phyloP scores from a whole-genome alignment of 1,139 yeast genomes.

The Yamadazyma kanchanaburiensis region DNA sequence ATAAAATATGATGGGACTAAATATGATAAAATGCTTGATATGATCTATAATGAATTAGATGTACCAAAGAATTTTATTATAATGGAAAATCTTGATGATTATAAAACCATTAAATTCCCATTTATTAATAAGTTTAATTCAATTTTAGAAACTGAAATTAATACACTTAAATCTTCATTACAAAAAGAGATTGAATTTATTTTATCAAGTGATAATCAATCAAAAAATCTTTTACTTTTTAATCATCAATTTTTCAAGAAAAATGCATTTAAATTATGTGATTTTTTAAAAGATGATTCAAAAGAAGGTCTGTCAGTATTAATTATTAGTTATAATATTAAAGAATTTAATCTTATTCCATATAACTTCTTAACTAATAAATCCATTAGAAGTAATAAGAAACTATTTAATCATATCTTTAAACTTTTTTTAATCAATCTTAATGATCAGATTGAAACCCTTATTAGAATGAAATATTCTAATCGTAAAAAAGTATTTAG shows the following conservation, averaged over 20 bases:
- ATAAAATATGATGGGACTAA: slow-evolving; percentile 6
- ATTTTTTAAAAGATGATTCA: slow-evolving; percentile 12
- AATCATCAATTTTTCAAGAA: slow-evolving; percentile 23
- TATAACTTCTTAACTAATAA: slow-evolving; percentile 27
- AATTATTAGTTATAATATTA: slow-evolving; percentile 26
- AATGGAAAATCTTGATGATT: slow-evolving; percentile 26
- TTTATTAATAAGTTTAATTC: slow-evolving; percentile 18
- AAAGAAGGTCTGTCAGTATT: slow-evolving; percentile 7
- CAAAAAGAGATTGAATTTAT: slow-evolving; percentile 30
- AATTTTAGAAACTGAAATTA: slow-evolving; percentile 31
- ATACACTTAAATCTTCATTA: slow-evolving; percentile 25
- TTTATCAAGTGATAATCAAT: slow-evolving; percentile 19
- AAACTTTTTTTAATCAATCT: slow-evolving; percentile 38
- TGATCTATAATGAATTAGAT: slow-evolving; percentile 21
- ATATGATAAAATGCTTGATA: slow-evolving; percentile 9
- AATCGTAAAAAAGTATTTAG: slow-evolving; percentile 27
- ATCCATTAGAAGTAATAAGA: slow-evolving; percentile 22
- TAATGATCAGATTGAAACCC: slow-evolving; percentile 37
- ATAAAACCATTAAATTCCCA: slow-evolving; percentile 23
- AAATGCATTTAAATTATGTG: slow-evolving; percentile 31
- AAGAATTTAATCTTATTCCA: slow-evolving; percentile 35
- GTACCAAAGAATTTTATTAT: slow-evolving; percentile 28
- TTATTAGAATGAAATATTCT: slow-evolving; percentile 34
- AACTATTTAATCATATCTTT: slow-evolving; percentile 30
- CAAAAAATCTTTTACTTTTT: slow-evolving; percentile 19